A percentile compares a stretch with the other conserved stretches of the same genome.
Evolutionary conservation across 495 filamentous ascomycete species (phyloP).

Genomic region (Neurospora sp.): DNA sequence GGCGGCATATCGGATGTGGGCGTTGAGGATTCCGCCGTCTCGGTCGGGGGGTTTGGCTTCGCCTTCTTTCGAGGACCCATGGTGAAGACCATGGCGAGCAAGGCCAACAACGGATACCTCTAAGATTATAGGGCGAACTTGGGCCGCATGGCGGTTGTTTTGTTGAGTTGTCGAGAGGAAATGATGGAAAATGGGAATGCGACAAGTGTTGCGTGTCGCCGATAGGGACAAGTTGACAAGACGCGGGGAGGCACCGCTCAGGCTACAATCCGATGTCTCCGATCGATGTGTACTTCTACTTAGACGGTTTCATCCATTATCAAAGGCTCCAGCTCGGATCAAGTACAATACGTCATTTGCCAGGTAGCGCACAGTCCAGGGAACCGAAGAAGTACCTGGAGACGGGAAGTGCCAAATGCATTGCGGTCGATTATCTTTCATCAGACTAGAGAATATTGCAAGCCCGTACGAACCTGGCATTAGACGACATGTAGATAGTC

Average conservation of each 20-base stretch:
- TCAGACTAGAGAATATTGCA: not conserved
- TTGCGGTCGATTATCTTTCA: not conserved
- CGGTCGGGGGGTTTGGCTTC: conserved; percentile 41
- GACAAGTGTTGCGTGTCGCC: not conserved
- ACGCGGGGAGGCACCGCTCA: not conserved
- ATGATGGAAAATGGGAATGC: not conserved
- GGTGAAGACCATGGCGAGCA: not conserved
- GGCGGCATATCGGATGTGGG: conserved; percentile 5
- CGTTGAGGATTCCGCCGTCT: conserved; percentile 21
- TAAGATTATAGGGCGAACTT: not conserved
- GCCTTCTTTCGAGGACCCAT: conserved; percentile 57
- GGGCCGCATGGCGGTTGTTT: not conserved
- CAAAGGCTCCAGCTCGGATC: not conserved
- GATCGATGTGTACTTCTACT: not conserved
- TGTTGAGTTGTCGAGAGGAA: not conserved
- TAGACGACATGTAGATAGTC: not conserved
- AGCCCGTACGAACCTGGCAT: not conserved
- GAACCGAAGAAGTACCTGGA: not conserved
- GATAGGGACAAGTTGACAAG: not conserved
- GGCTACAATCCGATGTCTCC: not conserved
- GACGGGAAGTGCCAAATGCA: not conserved
- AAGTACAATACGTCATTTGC: not conserved
- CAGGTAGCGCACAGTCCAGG: not conserved
- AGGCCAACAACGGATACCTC: not conserved
- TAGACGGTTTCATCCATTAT: not conserved